Evolutionary conservation across 352 stramenopile species (phyloP), one percentile per base, ranked within the genome.

Genomic region (Phytopythium cucurbitacearum): DNA sequence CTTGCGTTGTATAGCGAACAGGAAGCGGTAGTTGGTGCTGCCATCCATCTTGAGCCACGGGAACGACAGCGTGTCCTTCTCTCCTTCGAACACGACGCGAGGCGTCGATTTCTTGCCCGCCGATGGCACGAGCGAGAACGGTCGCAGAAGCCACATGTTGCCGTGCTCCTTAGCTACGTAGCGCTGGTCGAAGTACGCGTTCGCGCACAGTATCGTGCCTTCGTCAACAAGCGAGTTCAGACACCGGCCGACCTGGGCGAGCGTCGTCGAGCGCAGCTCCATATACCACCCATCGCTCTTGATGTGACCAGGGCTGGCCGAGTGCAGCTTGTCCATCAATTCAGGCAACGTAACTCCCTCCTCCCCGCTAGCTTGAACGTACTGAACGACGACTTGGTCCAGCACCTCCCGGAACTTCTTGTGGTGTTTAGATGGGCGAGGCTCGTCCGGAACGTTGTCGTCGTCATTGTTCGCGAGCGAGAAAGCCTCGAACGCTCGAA

Each of bases 31-130:
- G 53, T 93, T 89, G 34, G 73, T 79, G 48, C 67, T 74, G 33
- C 82, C 80, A 51, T 91, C 72, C 82, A 91, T 93, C 58, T 89
- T 89, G 32, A 91, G 66, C 82, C 82, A 93, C 32, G 82, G 82
- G 53, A 80, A 92, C 33, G 81, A 83, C 7, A 89, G 57, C 41
- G 72, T 85, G 47, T 91, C 73, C 59, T 89, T 89, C 52, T 89
- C 78, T n/a, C 65, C 78, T 64, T 89, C 75, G 41, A 89, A 90
- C 0, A 89, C 48, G 46, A 89, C 69, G 13, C 69, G 69, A 7
- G 70, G 60, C 11, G 28, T 65, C n/a, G 48, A 60, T 36, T 41
- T 53, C 21, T 53, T 62, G 10, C 44, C 48, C 42, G 51, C 16
- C 12, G 52, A 68, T 7, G 62, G 66, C 41, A 80, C 57, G n/a